Percentiles rank a stretch among this genome's conserved stretches.
Evolutionary conservation across 2,329 filamentous ascomycete genomes (phyloP).

Genomic region (Lanzia echinophila): DNA sequence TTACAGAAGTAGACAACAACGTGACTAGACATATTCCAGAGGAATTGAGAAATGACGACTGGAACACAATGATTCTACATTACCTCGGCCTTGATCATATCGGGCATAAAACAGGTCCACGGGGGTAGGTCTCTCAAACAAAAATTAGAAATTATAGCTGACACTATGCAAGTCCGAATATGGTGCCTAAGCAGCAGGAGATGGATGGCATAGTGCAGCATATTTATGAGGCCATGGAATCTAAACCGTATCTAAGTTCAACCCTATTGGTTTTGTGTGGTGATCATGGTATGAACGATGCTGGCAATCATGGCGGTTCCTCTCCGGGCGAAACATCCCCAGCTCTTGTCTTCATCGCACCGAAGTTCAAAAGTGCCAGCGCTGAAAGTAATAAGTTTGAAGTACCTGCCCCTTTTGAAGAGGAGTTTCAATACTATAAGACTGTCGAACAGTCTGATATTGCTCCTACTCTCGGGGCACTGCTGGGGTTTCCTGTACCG

Average conservation of each 20-base stretch:
- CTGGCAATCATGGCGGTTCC: constrained; percentile 92
- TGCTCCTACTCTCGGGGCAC: constrained; percentile 76
- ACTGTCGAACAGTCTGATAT: constrained; percentile 92
- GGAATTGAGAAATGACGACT: constrained; percentile 73
- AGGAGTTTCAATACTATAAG: constrained; percentile 77
- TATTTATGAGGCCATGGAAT: constrained; percentile 71
- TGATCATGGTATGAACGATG: constrained; percentile 99
- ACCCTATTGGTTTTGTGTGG: constrained; percentile 82
- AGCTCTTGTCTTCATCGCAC: constrained; percentile 84
- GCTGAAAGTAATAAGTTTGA: constrained; percentile 39
- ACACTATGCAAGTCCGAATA: constrained; percentile 59
- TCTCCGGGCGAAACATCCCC: constrained; percentile 91
- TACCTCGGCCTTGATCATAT: constrained; percentile 96
- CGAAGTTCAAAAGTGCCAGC: constrained; percentile 71
- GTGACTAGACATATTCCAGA: constrained; percentile 81
- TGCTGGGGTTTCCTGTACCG: constrained; percentile 82
- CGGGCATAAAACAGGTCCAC: constrained; percentile 89
- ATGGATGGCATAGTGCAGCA: constrained; percentile 79
- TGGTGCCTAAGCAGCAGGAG: constrained; percentile 87
- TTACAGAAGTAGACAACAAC: constrained; percentile 95
- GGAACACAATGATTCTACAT: constrained; percentile 90
- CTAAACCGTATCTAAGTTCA: constrained; percentile 61
- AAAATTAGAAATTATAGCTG: constrained; percentile 9
- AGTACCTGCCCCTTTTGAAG: constrained; percentile 51
- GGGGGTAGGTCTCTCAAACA: constrained; percentile 46